phyloP scores from a whole-genome alignment of 305 asterid genomes.

The Vinca major region DNA sequence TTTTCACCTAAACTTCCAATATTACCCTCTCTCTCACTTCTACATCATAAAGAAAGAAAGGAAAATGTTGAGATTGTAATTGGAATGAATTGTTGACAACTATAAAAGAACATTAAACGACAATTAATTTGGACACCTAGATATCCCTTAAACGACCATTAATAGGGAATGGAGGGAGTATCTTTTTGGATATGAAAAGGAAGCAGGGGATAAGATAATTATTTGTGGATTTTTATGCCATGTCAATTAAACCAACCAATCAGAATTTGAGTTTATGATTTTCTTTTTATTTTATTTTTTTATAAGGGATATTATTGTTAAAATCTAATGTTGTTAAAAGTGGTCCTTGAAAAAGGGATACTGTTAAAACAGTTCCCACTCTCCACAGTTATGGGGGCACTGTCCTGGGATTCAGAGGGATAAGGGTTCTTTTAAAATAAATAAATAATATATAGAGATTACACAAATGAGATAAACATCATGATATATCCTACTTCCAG shows the following conservation, averaged over 20 bases:
- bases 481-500: no score
- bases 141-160: no score
- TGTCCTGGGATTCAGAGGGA: not conserved
- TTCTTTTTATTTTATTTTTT: slow-evolving; percentile 25
- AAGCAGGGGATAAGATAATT: slow-evolving; percentile 57
- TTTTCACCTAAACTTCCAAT: no score
- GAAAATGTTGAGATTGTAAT: no score
- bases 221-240: slow-evolving; percentile 36
- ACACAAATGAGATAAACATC: no score
- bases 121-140: no score
- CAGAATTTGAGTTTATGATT: slow-evolving; percentile 46
- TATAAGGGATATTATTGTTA: slow-evolving; percentile 15
- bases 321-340: slow-evolving; percentile 6
- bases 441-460: no score
- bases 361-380: not conserved
- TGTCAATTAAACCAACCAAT: slow-evolving; percentile 48
- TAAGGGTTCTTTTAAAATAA: not conserved
- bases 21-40: no score
- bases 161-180: no score
- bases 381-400: slow-evolving; percentile 19
- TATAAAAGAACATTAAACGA: no score
- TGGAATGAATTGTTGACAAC: no score
- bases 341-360: slow-evolving; percentile 3
- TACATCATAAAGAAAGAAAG: no score
- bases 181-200: slow-evolving; percentile 28